Evolutionary conservation across 305 asterid species (phyloP), one percentile per base, ranked within the genome.

Genomic region (Fraxinus velutina): DNA sequence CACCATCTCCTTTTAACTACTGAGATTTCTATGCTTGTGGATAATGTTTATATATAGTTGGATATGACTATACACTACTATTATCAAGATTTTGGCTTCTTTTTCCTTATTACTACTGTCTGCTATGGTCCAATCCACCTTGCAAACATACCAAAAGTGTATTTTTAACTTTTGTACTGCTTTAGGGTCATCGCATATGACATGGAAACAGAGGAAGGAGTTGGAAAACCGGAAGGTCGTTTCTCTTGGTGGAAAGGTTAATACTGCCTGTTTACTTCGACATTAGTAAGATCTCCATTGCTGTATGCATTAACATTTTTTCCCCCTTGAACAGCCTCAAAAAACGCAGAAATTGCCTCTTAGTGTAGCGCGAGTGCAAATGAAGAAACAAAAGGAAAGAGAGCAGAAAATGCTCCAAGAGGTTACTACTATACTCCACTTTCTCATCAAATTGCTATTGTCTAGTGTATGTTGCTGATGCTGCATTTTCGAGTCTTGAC

Each of bases 161-260:
- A 8, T 77, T 22, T 32, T 29, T 85, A 19, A 57, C 34, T 19
- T 6, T 21, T 2, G 36, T 73, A 72, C 64, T 6, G 19, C 79
- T 79, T 55, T 86, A 94, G 97, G 89, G 22, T 79, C 91, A 57
- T 72, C 92, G 0, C 95, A 93, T 84, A 91, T 92, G 98, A 89
- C 97, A 73, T 92, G 97, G 98, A 94, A 89, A 82, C 91, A 92
- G 87, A 90, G 87, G 82, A 94, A 92, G 84, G 96, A 86, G 60
- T 77, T 94, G 93, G 98, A 94, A 89, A 93, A 93, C 80, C 88
- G 80, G 90, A 92, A 87, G 86, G 93, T 93, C 0, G 93, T 92
- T 72, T 88, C 97, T 50, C 97, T 93, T 77, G 98, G 98, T 83
- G 98, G 97, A 81, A 94, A 94, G 98, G 97, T 93, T 72, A 81